Base-by-base conservation (phyloP, 176 grass and related monocot genomes). In the Aechmea fasciata region DNA sequence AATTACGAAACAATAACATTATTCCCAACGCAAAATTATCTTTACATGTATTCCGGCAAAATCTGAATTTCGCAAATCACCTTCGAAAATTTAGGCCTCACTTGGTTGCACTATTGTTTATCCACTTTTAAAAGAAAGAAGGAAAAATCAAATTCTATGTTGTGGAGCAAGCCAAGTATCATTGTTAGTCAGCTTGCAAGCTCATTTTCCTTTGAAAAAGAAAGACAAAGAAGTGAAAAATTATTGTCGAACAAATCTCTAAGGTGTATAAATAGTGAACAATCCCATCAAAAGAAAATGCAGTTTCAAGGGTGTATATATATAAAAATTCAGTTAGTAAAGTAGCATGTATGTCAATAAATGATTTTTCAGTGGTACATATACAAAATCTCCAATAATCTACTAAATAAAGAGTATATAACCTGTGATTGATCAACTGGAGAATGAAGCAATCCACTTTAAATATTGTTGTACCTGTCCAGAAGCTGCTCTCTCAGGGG, bases 401-500 rank as follows among this genome's bases (percentile, higher is more conserved):
- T 7, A 41, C 7, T 41, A 41, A 41, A 41, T 41, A 41, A 41
- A 41, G 55, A 18, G 55, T 61, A 18, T 10, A 15, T 61, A 15
- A 61, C 2, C n/a, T 2, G 15, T 61, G 14, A 57, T 15, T 17
- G 1, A 10, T 57, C 14, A 17, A 17, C 13, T 17, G 17, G 55
- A 22, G 15, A 61, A 61, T 15, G 20, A 61, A 18, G 20, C 9
- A 10, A 61, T 61, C 20, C 3, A 9, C 55, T 61, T 61, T 3
- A 19, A 15, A 61, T 1, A 61, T 61, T 33, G 15, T 0, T 66
- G 62, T 87, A 92, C 93, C 93, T 87, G 15, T 96, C 86, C 86
- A 96, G 64, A 69, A 92, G 75, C 68, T 79, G 62, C 51, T 83
- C 92, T 66, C 51, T 92, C 15, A 86, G 76, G 68, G 88, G 77